Percentiles rank a stretch among this genome's conserved stretches.
Conservation (phyloP, 2,329 filamentous ascomycete genomes). For the Rutstroemia sydowiana region DNA sequence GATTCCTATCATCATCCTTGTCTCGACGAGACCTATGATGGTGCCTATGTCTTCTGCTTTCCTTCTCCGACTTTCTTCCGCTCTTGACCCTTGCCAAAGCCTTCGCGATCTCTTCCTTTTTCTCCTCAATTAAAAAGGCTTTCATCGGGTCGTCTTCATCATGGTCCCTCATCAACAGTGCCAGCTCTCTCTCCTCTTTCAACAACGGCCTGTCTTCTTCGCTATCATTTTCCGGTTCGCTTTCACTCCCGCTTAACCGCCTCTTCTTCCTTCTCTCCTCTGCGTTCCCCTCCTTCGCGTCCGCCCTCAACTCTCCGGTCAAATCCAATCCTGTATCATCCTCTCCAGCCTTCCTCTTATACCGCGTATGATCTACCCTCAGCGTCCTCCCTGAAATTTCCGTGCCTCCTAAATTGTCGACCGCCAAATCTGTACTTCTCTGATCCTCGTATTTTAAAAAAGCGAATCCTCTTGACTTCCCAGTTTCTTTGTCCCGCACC, state of each 20-base stretch:
- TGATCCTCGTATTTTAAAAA: conserved; percentile 99
- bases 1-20: conserved; percentile 13
- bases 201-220: conserved; percentile 52
- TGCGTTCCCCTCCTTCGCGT: conserved; percentile 30
- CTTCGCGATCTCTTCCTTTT: conserved; percentile 77
- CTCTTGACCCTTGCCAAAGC: conserved; percentile 51
- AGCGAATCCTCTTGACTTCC: conserved; percentile 88
- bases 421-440: conserved; percentile 87
- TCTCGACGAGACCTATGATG: conserved; percentile 20
- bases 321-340: conserved; percentile 39
- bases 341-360: conserved; percentile 72
- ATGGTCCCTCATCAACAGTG: conserved; percentile 66
- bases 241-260: conserved; percentile 12
- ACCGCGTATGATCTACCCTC: conserved; percentile 86
- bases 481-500: conserved; percentile 89
- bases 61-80: conserved; percentile 18
- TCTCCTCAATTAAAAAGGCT: conserved; percentile 78
- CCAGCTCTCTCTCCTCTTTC: conserved; percentile 75
- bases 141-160: conserved; percentile 99
- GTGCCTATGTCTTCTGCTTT: conserved; percentile 21
- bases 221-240: conserved; percentile 36
- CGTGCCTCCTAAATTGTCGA: conserved; percentile 89
- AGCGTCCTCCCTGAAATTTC: conserved; percentile 73
- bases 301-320: conserved; percentile 25
- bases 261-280: conserved; percentile 38